Evolutionary conservation across 2,329 filamentous ascomycete species (phyloP), one percentile per base, ranked within the genome.

Genomic region (Aspergillus floridensis): DNA sequence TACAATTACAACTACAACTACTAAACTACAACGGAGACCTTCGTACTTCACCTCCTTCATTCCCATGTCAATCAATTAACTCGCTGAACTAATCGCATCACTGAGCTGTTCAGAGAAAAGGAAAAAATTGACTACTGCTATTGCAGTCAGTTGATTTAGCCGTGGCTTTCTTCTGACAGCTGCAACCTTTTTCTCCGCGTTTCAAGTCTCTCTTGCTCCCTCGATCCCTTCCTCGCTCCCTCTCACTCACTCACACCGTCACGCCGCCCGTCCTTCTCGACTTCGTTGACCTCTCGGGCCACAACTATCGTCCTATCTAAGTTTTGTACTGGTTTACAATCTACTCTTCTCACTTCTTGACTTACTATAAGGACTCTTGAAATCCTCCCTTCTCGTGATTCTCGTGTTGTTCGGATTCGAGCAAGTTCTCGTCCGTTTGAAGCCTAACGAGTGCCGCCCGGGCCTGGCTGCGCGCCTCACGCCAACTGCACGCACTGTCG

Each of bases 161-260:
- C 35, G 44, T 53, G 53, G 53, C 54, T 57, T 58, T 59, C 22
- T 51, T 53, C 53, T 64, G 59, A 64, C 62, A 58, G 58, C 58
- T 57, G 61, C 57, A 51, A n/a, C 38, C 52, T 57, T 63, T 59
- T 59, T 60, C 50, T 64, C 62, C 58, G 60, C 61, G 59, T 65
- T 62, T 62, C 62, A 54, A 58, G 53, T 56, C 47, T 46, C 51
- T 21, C 35, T 41, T 19, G 29, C 14, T 47, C 11, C 12, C 38
- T 51, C 35, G 52, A 7, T 19, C 16, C 16, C 52, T 54, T 38
- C 8, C 14, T 26, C 24, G 24, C 26, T 53, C 47, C 29, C 51
- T 21, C 35, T 53, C 32, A 32, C 16, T 38, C 12, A 8, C 26
- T 29, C 26, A 8, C 26, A 10, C 32, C 32, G 32, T 35, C 32